These are phyloP conservation scores for Psidium guajava DNA, from an alignment of 345 rosid genomes.

Conservation along the genomic window DNA sequence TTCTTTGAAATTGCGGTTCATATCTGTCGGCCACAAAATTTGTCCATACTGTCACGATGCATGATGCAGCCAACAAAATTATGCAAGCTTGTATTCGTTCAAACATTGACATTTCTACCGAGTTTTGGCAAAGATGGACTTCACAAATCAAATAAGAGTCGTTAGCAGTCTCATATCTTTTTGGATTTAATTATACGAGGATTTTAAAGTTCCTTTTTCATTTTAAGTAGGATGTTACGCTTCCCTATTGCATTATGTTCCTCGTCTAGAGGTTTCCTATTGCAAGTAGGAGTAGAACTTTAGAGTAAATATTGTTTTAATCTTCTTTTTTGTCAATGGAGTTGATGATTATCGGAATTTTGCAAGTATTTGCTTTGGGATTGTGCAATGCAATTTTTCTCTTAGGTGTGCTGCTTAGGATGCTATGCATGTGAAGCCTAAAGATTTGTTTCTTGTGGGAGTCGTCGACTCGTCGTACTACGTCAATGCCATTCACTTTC, in stretches of 20 bases:
- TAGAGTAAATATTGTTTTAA: too few species aligned
- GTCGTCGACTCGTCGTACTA: too few species aligned
- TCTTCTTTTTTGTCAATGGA: too few species aligned
- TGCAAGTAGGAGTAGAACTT: background rate
- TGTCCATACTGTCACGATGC: background rate
- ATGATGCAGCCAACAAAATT: background rate
- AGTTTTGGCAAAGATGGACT: background rate
- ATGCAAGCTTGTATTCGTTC: background rate
- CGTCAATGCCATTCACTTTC: too few species aligned
- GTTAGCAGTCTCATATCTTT: background rate
- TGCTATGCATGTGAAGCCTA: too few species aligned
- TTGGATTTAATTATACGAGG: background rate
- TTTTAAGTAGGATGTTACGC: background rate
- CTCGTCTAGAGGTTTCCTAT: background rate
- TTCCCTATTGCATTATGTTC: background rate
- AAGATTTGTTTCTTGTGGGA: too few species aligned
- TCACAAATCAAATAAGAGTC: background rate
- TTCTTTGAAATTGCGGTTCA: slow-evolving; percentile 28
- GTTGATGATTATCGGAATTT: too few species aligned
- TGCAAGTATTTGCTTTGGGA: background rate
- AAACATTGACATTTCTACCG: background rate
- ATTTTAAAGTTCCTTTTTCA: too few species aligned
- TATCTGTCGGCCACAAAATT: slow-evolving; percentile 12
- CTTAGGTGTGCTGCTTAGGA: background rate
- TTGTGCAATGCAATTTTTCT: background rate